A percentile compares a stretch with the other conserved stretches of the same genome.
Evolutionary conservation across 2,329 filamentous ascomycete species (phyloP).

Genomic region (Thelonectria blattea): DNA sequence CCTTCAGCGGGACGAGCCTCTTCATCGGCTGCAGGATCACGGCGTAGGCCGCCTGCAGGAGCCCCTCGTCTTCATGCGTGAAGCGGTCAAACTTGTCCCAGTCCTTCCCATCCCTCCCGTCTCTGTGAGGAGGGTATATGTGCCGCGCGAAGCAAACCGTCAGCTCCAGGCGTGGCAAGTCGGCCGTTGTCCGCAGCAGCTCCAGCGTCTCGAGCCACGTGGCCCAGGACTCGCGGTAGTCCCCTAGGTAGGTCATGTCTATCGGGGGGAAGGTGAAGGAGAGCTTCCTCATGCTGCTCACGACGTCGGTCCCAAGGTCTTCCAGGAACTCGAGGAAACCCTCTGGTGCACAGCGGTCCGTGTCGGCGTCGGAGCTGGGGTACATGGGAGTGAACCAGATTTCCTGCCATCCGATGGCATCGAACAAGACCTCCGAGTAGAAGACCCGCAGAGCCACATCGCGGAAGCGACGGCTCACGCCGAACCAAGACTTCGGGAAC

Average conservation of each 20-base stretch:
- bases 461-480: background rate
- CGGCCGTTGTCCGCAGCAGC: background rate
- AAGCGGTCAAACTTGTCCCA: background rate
- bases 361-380: background rate
- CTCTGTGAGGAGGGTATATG: background rate
- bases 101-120: background rate
- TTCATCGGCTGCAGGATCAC: background rate
- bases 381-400: background rate
- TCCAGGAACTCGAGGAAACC: background rate
- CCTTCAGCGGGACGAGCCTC: background rate
- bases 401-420: background rate
- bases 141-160: background rate
- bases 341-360: background rate
- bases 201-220: slow-evolving; percentile 1
- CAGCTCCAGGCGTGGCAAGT: background rate
- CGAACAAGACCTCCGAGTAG: background rate
- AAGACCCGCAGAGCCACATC: background rate
- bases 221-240: background rate
- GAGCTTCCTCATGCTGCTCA: background rate
- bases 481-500: background rate
- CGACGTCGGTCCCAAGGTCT: background rate
- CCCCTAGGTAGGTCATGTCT: background rate
- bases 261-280: background rate
- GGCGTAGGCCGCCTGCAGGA: background rate
- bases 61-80: background rate